These are phyloP conservation scores for Spiromastix sp. DNA, from an alignment of 2,329 filamentous ascomycete genomes.

Conservation along the genomic window DNA sequence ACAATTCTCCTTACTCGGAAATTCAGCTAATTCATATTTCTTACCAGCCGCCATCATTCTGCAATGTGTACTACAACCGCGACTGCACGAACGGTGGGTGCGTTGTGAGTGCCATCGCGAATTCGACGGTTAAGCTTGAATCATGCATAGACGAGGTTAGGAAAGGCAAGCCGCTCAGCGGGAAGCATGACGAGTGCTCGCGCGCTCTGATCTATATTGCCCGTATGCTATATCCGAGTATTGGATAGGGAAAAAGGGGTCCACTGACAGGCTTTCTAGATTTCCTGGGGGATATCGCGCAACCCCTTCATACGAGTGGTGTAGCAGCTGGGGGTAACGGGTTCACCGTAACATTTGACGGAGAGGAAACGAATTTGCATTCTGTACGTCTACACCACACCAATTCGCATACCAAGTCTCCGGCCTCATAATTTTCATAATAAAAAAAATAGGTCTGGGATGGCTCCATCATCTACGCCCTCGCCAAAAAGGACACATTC, in stretches of 20 bases:
- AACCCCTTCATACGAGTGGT: conserved; percentile 32
- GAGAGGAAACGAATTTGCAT: conserved; percentile 6
- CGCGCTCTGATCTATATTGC: conserved; percentile 14
- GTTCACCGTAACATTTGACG: conserved; percentile 17
- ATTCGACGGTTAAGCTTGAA: conserved; percentile 29
- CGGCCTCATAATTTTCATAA: background rate
- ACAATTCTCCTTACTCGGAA: background rate
- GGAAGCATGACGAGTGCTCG: conserved; percentile 2
- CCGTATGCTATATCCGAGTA: conserved; percentile 7
- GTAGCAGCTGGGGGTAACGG: conserved; percentile 28
- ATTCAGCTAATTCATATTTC: background rate
- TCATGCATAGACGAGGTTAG: conserved; percentile 16
- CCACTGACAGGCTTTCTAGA: conserved; percentile 10
- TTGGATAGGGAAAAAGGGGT: background rate
- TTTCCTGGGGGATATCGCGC: conserved; percentile 32
- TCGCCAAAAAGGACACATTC: conserved; percentile 1
- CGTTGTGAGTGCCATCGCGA: conserved; percentile 32
- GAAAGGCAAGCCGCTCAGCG: background rate
- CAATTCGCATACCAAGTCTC: background rate
- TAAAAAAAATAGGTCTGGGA: conserved; percentile 8
- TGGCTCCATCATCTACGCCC: conserved; percentile 2
- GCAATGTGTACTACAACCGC: conserved; percentile 25
- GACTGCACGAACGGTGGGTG: conserved; percentile 30
- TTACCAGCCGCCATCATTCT: conserved; percentile 10
- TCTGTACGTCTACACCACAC: conserved; percentile 1